A percentile compares a stretch with the other conserved stretches of the same genome.
Evolutionary conservation across 169 alveolate species (phyloP).

Genomic region (Eimeria necatrix): DNA sequence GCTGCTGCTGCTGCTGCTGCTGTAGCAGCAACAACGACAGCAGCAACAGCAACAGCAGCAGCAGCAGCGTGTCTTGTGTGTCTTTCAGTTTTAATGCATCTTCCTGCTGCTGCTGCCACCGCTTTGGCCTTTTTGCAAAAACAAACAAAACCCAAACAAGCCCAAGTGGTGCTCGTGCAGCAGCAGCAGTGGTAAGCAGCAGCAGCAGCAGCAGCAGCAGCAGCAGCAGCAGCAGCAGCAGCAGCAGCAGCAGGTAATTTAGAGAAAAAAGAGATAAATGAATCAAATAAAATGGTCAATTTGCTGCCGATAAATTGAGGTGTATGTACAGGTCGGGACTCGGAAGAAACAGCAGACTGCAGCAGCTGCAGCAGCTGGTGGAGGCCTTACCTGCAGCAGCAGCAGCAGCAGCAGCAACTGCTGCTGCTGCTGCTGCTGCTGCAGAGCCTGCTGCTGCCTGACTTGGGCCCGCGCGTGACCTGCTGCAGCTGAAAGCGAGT

Average conservation of each 20-base stretch:
- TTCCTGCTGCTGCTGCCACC: not conserved
- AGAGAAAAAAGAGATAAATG: slow-evolving; percentile 51
- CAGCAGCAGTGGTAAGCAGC: slow-evolving; percentile 13
- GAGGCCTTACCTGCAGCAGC: not conserved
- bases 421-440: not conserved
- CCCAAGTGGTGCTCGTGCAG: not conserved
- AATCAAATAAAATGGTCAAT: not conserved
- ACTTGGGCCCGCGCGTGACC: not conserved
- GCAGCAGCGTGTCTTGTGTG: too few relatives aligned
- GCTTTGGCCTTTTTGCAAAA: not conserved
- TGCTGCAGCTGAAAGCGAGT: not conserved
- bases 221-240: slow-evolving; percentile 81
- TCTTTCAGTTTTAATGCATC: not conserved
- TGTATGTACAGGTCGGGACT: not conserved
- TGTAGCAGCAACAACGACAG: slow-evolving; percentile 13
- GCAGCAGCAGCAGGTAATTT: slow-evolving; percentile 47
- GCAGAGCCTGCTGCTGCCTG: too few relatives aligned
- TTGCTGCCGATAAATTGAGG: not conserved
- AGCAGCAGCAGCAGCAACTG: slow-evolving; percentile 25
- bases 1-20: too few relatives aligned
- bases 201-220: slow-evolving; percentile 73
- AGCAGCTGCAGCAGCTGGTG: not conserved
- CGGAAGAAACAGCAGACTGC: not conserved
- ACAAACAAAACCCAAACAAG: not conserved
- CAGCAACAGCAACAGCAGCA: too few relatives aligned